phyloP scores from a whole-genome alignment of 108 stramenopile species.

The Schizochytrium sp. region DNA sequence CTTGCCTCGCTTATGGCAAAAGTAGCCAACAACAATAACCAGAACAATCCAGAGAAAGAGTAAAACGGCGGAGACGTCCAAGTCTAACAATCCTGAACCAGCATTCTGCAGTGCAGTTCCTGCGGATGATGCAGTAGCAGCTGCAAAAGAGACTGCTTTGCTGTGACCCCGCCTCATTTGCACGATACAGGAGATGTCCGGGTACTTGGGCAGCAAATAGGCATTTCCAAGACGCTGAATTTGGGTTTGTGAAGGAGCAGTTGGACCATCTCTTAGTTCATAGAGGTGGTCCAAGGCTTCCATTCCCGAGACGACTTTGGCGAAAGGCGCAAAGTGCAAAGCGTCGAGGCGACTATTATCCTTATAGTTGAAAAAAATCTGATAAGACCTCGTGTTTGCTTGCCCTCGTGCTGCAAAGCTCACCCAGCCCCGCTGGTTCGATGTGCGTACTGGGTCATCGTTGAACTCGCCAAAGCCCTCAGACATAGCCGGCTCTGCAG shows the following conservation, averaged over 20 bases:
- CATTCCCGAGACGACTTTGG: conserved; percentile 66
- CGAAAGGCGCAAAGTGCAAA: conserved; percentile 62
- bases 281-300: conserved; percentile 67
- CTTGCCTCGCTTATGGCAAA: neutral
- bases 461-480: conserved; percentile 35
- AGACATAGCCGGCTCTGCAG: conserved; percentile 23
- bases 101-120: neutral
- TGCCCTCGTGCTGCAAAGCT: conserved; percentile 55
- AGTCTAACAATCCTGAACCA: neutral
- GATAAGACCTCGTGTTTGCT: conserved; percentile 59
- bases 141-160: neutral
- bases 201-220: conserved; percentile 20
- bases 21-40: neutral
- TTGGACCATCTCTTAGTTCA: conserved; percentile 13
- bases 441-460: conserved; percentile 56
- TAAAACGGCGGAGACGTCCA: neutral
- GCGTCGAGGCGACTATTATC: conserved; percentile 60
- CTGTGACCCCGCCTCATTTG: neutral
- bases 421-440: conserved; percentile 53
- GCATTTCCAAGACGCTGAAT: conserved; percentile 32
- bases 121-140: neutral
- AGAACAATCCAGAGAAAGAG: neutral
- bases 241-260: conserved; percentile 4
- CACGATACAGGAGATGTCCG: neutral
- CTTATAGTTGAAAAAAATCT: conserved; percentile 63